Base-by-base conservation (phyloP, 2,329 filamentous ascomycete species). In the Amauroascus verrucosus region DNA sequence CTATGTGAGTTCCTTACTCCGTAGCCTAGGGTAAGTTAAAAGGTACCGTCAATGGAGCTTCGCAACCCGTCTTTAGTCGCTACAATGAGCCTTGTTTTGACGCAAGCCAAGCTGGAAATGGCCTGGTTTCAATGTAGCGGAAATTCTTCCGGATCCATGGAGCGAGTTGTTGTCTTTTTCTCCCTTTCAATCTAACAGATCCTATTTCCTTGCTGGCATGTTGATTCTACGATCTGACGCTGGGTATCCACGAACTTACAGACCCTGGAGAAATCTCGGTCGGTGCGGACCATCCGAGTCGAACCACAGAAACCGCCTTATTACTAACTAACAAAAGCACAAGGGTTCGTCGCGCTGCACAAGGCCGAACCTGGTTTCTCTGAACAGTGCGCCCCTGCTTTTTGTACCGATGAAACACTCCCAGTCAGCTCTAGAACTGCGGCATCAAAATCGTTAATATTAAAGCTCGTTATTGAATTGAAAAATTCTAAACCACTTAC, bases 211-310 rank as follows among this genome's bases (percentile, higher is more conserved):
- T 22, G 43, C 26, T 33, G 28, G 7, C 45, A 37, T 48, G 45
- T 48, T 48, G 30, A 22, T 48, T 26, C 45, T 48, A 48, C 45
- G 26, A n/a, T 35, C 18, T 28, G 26, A 22, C 5, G 24, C 20
- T 2, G 41, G 13, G 8, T 18, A 16, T 24, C 3, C n/a, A 30
- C 26, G 4, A 38, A 18, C n/a, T 38, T 1, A 70, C 71, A 6
- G 65, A 67, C 8, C 20, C 38, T 52, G 43, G 43, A 24, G 43
- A 48, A 18, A 43, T 49, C 38, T 54, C 30, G 52, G 38, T 46
- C 47, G 46, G 28, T 44, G 47, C 18, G 1, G 33, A 18, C 52
- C 30, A 50, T 54, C 52, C 52, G 52, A 37, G 40, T 54, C 52
- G 52, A 54, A 50, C 52, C 52, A 54, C 40, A 49, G 20, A 40